Evolutionary conservation across 768 basidiomycete species (phyloP).

Genomic region (Brasilioporus rufonigricans): DNA sequence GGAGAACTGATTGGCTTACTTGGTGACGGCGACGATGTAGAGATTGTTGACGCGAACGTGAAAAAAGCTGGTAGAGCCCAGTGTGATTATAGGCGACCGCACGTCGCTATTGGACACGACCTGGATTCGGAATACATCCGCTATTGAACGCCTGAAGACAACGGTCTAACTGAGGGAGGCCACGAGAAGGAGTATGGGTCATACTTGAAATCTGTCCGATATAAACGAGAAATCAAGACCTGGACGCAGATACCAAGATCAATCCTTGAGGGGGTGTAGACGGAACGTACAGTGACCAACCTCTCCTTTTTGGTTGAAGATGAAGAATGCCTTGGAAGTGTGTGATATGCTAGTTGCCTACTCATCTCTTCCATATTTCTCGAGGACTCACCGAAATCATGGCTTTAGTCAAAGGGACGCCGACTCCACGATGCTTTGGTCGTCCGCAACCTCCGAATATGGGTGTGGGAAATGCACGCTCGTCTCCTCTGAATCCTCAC

Average conservation of each 20-base stretch:
- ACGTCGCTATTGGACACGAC: slow-evolving; percentile 98
- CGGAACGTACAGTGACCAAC: slow-evolving; percentile 43
- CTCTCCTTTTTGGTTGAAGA: slow-evolving; percentile 99
- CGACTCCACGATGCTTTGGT: too few species aligned
- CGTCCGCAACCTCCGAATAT: too few species aligned
- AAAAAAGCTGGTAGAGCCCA: slow-evolving; percentile 98
- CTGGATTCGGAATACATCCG: slow-evolving; percentile 98
- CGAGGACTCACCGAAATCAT: slow-evolving; percentile 48
- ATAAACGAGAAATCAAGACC: slow-evolving; percentile 95
- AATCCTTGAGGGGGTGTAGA: background rate
- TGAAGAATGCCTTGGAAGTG: slow-evolving; percentile 86
- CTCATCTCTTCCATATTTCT: too few species aligned
- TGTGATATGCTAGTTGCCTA: slow-evolving; percentile 1
- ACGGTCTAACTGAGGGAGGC: background rate
- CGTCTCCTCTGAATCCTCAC: too few species aligned
- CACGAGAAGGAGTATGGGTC: slow-evolving; percentile 27
- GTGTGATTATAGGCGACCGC: slow-evolving; percentile 93
- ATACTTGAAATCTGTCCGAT: slow-evolving; percentile 96
- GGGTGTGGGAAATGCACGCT: too few species aligned
- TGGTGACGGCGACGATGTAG: slow-evolving; percentile 94
- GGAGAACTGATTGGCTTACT: slow-evolving; percentile 49
- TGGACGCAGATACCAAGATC: slow-evolving; percentile 29
- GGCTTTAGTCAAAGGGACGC: too few species aligned
- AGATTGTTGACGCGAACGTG: slow-evolving; percentile 95
- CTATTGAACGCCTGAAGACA: slow-evolving; percentile 78